These are phyloP conservation scores for Populus tomentosa DNA, from an alignment of 441 rosid species.

Conservation along the genomic window DNA sequence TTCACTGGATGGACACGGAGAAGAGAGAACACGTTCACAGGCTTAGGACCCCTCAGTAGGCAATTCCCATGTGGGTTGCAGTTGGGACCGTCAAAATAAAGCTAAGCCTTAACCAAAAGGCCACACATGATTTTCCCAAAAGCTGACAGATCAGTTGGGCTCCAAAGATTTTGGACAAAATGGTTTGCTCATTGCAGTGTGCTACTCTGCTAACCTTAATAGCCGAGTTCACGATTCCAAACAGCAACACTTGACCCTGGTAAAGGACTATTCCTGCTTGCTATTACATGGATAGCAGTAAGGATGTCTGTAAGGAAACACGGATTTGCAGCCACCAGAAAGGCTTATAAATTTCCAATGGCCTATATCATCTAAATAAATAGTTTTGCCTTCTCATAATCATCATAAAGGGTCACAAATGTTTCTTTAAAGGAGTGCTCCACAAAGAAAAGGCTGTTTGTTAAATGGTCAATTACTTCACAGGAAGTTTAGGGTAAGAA, in stretches of 20 bases:
- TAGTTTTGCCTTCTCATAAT: neutral
- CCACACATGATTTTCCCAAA: conserved; percentile 7
- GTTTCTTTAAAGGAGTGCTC: neutral
- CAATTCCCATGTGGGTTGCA: conserved; percentile 29
- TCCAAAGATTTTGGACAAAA: conserved; percentile 15
- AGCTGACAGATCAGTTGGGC: conserved; percentile 9
- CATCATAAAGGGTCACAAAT: neutral
- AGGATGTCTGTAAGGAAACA: neutral
- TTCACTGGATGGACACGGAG: conserved; percentile 3
- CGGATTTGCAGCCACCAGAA: neutral
- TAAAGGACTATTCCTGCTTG: neutral
- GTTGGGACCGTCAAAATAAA: conserved; percentile 17
- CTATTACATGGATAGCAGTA: neutral
- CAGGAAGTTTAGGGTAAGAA: neutral
- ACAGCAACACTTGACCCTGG: neutral
- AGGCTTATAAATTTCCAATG: neutral
- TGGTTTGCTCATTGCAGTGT: conserved; percentile 1
- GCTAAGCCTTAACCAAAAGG: conserved; percentile 16
- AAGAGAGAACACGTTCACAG: neutral
- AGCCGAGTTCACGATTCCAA: no score
- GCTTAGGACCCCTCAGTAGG: conserved; percentile 14
- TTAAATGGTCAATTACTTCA: neutral
- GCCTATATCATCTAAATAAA: neutral
- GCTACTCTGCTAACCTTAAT: neutral
- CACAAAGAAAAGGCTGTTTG: neutral